Evolutionary conservation across 2,329 filamentous ascomycete species (phyloP).

Genomic region (Aquanectria penicillioides): DNA sequence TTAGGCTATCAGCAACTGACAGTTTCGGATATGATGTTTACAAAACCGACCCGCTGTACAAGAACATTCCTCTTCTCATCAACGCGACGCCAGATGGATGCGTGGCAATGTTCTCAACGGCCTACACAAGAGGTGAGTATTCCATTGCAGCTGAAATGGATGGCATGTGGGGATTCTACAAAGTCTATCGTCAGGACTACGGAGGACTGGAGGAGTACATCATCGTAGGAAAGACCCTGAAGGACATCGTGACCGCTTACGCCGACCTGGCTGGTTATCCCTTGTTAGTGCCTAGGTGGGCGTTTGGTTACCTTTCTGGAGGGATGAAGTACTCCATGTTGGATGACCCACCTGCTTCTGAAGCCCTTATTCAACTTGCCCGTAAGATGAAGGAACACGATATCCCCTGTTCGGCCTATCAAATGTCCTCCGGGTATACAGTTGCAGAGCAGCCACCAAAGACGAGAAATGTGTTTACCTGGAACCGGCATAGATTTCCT

Average conservation of each 20-base stretch:
- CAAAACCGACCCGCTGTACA: constrained; percentile 77
- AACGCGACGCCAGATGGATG: constrained; percentile 72
- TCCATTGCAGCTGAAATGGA: constrained; percentile 78
- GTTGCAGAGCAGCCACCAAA: constrained; percentile 74
- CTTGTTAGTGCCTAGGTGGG: constrained; percentile 74
- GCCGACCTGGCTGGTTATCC: constrained; percentile 76
- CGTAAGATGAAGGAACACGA: constrained; percentile 69
- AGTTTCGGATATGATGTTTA: constrained; percentile 79
- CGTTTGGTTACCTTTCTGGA: constrained; percentile 77
- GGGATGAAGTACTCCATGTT: constrained; percentile 66
- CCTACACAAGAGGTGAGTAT: constrained; percentile 71
- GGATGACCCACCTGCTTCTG: constrained; percentile 61
- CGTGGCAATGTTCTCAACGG: constrained; percentile 74
- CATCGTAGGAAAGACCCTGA: constrained; percentile 72
- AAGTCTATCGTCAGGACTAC: constrained; percentile 77
- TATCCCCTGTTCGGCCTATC: constrained; percentile 76
- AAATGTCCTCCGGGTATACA: constrained; percentile 79
- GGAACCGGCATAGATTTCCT: constrained; percentile 77
- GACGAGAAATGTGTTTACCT: constrained; percentile 74
- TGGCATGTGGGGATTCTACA: constrained; percentile 79
- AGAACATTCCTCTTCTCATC: constrained; percentile 78
- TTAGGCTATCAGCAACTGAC: constrained; percentile 74
- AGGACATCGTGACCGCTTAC: constrained; percentile 73
- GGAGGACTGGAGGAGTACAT: constrained; percentile 78
- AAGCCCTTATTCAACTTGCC: constrained; percentile 70